Evolutionary conservation across 345 rosid genomes (phyloP).

Genomic region (Dimocarpus longan): DNA sequence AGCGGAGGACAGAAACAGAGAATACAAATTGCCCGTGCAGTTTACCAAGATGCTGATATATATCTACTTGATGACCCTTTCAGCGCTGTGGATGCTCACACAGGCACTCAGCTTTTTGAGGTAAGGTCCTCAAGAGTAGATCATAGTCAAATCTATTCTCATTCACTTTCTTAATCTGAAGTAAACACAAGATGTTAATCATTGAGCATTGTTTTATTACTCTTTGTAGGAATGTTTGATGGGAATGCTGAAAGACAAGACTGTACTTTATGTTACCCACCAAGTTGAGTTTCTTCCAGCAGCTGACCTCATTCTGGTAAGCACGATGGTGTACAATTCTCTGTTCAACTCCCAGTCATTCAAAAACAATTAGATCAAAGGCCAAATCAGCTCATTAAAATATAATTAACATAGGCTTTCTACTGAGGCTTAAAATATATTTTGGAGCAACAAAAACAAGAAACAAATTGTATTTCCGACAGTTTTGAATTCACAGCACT

Average conservation of each 20-base stretch:
- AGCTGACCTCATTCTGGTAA: conserved; percentile 91
- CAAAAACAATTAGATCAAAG: background rate
- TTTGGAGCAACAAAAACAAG: background rate
- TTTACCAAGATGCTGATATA: conserved; percentile 88
- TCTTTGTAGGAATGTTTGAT: conserved; percentile 75
- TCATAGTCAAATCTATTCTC: background rate
- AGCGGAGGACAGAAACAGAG: conserved; percentile 99
- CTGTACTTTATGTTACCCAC: conserved; percentile 84
- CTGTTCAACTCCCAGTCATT: background rate
- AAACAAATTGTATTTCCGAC: background rate
- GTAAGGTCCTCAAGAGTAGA: conserved; percentile 30
- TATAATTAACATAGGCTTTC: background rate
- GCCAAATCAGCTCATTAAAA: background rate
- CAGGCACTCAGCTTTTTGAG: conserved; percentile 84
- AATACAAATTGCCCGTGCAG: conserved; percentile 92
- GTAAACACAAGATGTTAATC: background rate
- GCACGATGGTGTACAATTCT: conserved; percentile 16
- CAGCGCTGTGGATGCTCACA: conserved; percentile 98
- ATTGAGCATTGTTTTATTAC: background rate
- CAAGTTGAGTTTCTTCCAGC: conserved; percentile 98
- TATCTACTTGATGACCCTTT: conserved; percentile 93
- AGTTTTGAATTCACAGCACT: background rate
- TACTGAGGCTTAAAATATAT: background rate
- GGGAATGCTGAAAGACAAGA: conserved; percentile 80
- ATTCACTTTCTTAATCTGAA: background rate